Evolutionary conservation across 78 protist genomes (phyloP), one percentile per base, ranked within the genome.

Genomic region (Dictyostelium citrinum): DNA sequence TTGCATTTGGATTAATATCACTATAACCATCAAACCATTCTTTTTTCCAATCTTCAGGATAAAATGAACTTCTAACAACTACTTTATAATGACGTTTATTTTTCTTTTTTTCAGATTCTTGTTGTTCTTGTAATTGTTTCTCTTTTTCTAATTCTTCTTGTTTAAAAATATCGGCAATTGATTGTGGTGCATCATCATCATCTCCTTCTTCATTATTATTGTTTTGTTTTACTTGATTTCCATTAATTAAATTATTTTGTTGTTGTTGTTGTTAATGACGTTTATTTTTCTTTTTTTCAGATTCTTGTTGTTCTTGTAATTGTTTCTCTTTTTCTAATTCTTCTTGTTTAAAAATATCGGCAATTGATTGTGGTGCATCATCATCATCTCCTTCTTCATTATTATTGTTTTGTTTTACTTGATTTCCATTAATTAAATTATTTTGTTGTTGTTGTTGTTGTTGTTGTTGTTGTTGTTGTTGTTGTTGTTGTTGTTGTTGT

Each of bases 21-120:
- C 1, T 20, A 22, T 17, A 80, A 22, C 84, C 84, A 35, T 80
- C 84, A 22, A 58, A 6, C 84, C 84, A 80, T 80, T 80, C 84
- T 58, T 80, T 80, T 80, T 43, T 80, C 84, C 84, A 80, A 55
- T 31, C 72, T 8, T 80, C 74, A 20, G 49, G 74, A 80, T 80
- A 22, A 80, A 80, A 55, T 80, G 60, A 67, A 29, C 22, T 16
- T 80, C 84, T 49, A 22, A 55, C 41, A 5, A 55, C 37, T 7
- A 45, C 61, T 33, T 58, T 80, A 24, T 46, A 27, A 46, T 78
- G 83, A 29, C 17, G 46, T 27, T 37, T 80, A 33, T 7, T 5
- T 24, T 58, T 58, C 37, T 80, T 80, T 80, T 49, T 77, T 22
- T 17, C 84, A 22, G 39, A 16, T 33, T n/a, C 49, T 12, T 35